Evolutionary conservation across 1,139 yeast genomes (phyloP).

Genomic region (Taphrina communis): DNA sequence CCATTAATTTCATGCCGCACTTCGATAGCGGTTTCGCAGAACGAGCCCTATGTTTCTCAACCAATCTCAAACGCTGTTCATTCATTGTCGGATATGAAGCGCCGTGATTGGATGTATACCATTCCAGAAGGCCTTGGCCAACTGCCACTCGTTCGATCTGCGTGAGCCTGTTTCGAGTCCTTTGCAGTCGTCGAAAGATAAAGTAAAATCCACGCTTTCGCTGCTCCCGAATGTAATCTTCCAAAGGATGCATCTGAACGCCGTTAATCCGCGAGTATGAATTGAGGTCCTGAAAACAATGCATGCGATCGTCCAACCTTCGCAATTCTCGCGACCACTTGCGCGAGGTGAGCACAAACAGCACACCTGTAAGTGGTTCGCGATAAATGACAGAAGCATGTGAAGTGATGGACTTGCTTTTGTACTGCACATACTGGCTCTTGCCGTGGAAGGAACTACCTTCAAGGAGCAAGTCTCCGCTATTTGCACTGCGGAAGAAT

Average conservation of each 20-base stretch:
- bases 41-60: constrained; percentile 2
- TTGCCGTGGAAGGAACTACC: constrained; percentile 11
- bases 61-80: constrained; percentile 19
- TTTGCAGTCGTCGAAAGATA: constrained; percentile 19
- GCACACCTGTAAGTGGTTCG: constrained; percentile 17
- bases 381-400: constrained; percentile 28
- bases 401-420: constrained; percentile 9
- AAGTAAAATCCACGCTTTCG: constrained; percentile 24
- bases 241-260: constrained; percentile 36
- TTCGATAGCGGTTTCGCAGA: not conserved
- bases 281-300: constrained; percentile 10
- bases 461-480: constrained; percentile 33
- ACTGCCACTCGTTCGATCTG: constrained; percentile 13
- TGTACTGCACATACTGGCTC: constrained; percentile 23
- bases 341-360: constrained; percentile 28
- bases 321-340: constrained; percentile 23
- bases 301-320: constrained; percentile 2
- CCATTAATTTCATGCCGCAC: constrained; percentile 1
- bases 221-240: constrained; percentile 10
- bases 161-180: not conserved
- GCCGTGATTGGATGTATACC: constrained; percentile 21
- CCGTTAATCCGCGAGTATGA: constrained; percentile 12
- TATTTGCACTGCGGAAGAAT: constrained; percentile 12
- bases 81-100: constrained; percentile 5
- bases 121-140: constrained; percentile 19